Conservation (phyloP, 2,329 filamentous ascomycete genomes). For the Hypoxylon sp. region DNA sequence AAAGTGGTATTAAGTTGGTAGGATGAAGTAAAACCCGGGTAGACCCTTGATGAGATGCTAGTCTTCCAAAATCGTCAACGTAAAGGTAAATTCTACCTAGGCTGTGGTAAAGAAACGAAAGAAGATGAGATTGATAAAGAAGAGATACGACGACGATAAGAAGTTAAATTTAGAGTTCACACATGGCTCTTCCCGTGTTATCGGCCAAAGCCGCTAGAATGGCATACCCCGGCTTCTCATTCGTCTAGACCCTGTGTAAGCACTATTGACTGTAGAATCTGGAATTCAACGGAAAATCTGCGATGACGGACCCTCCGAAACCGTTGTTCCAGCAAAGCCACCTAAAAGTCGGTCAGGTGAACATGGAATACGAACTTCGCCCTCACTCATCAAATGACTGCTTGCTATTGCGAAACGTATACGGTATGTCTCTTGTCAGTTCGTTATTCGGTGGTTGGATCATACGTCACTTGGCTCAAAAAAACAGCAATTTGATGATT, state of each 20-base stretch:
- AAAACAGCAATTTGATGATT: background rate
- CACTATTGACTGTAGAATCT: background rate
- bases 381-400: conserved; percentile 14
- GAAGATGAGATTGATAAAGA: conserved; percentile 7
- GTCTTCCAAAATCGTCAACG: background rate
- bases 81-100: background rate
- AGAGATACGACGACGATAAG: conserved; percentile 14
- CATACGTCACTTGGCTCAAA: background rate
- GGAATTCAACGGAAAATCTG: background rate
- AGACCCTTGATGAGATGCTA: background rate
- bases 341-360: conserved; percentile 28
- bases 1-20: background rate
- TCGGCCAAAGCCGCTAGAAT: conserved; percentile 7
- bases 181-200: conserved; percentile 24
- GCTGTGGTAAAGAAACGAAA: conserved; percentile 1
- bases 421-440: conserved; percentile 2
- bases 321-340: conserved; percentile 15
- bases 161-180: conserved; percentile 40
- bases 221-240: conserved; percentile 12
- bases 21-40: background rate
- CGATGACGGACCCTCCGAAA: conserved; percentile 27
- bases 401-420: conserved; percentile 21
- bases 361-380: conserved; percentile 34
- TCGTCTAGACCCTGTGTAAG: background rate
- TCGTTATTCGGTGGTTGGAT: conserved; percentile 2